These are phyloP conservation scores for Fonsecaea monophora DNA, from an alignment of 2,329 filamentous ascomycete genomes.

Conservation along the genomic window DNA sequence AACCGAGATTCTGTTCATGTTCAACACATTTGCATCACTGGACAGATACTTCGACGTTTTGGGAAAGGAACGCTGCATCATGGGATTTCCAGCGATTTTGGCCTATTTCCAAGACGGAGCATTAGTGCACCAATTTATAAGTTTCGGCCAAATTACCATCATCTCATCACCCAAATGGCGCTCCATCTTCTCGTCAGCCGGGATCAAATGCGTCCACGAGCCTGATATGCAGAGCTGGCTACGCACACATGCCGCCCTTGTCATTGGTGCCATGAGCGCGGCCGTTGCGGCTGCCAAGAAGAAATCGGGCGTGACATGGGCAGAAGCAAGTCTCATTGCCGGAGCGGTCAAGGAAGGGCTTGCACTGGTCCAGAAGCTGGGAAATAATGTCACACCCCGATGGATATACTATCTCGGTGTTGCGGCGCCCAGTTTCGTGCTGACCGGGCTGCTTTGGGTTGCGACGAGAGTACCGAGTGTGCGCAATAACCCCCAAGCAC, in stretches of 20 bases:
- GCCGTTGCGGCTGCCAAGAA: constrained; percentile 20
- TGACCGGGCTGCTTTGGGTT: constrained; percentile 20
- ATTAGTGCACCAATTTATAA: constrained; percentile 17
- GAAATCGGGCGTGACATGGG: constrained; percentile 23
- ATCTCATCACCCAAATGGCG: constrained; percentile 27
- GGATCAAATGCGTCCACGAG: constrained; percentile 23
- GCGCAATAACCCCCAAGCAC: constrained; percentile 22
- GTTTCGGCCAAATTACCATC: constrained; percentile 21
- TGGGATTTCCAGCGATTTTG: constrained; percentile 23
- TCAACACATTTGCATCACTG: constrained; percentile 25
- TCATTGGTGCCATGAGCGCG: constrained; percentile 23
- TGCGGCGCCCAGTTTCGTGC: constrained; percentile 24
- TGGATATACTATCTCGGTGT: constrained; percentile 22
- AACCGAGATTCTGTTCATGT: constrained; percentile 26
- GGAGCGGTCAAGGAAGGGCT: constrained; percentile 18
- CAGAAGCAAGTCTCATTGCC: constrained; percentile 18
- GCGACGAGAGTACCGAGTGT: constrained; percentile 21
- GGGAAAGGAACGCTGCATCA: constrained; percentile 25
- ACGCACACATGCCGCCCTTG: constrained; percentile 27
- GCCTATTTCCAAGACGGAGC: constrained; percentile 19
- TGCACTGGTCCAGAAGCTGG: constrained; percentile 13
- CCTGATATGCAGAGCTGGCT: constrained; percentile 29
- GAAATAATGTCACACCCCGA: constrained; percentile 22
- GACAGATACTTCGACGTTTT: constrained; percentile 21
- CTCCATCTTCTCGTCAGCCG: constrained; percentile 25